Conservation (phyloP, 106 monocot species). For the Acanthochlamys bracteata region DNA sequence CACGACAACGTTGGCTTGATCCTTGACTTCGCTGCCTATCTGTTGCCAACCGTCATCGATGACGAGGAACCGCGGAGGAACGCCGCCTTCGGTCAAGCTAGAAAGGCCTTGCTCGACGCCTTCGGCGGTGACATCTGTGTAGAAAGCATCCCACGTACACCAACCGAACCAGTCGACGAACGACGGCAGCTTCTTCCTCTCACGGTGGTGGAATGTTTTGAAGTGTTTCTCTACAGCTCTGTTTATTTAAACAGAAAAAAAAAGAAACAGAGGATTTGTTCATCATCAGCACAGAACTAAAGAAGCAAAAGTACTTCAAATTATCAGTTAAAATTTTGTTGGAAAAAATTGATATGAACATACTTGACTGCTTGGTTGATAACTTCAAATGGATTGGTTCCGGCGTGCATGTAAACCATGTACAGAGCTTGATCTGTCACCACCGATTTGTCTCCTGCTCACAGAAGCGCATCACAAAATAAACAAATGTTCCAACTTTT, state of each 20-base stretch:
- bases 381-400: conserved; percentile 65
- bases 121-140: conserved; percentile 81
- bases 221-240: conserved; percentile 67
- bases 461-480: neutral
- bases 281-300: neutral
- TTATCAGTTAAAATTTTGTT: neutral
- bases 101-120: conserved; percentile 61
- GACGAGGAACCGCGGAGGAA: conserved; percentile 68
- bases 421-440: conserved; percentile 33
- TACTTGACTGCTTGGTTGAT: conserved; percentile 74
- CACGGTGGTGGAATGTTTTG: conserved; percentile 66
- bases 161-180: conserved; percentile 84
- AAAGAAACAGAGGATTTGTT: neutral
- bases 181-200: conserved; percentile 71
- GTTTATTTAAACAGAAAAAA: conserved; percentile 15
- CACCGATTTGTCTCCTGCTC: conserved; percentile 54
- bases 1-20: conserved; percentile 20
- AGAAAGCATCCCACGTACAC: conserved; percentile 95
- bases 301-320: neutral
- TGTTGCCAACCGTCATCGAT: conserved; percentile 82
- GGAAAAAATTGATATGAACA: neutral
- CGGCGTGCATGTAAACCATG: conserved; percentile 59
- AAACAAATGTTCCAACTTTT: neutral
- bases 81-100: conserved; percentile 61
- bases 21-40: conserved; percentile 54